A percentile compares a stretch with the other conserved stretches of the same genome.
These are phyloP conservation scores for Fusarium brachygibbosum DNA, from an alignment of 2,329 filamentous ascomycete genomes.

Conservation along the genomic window DNA sequence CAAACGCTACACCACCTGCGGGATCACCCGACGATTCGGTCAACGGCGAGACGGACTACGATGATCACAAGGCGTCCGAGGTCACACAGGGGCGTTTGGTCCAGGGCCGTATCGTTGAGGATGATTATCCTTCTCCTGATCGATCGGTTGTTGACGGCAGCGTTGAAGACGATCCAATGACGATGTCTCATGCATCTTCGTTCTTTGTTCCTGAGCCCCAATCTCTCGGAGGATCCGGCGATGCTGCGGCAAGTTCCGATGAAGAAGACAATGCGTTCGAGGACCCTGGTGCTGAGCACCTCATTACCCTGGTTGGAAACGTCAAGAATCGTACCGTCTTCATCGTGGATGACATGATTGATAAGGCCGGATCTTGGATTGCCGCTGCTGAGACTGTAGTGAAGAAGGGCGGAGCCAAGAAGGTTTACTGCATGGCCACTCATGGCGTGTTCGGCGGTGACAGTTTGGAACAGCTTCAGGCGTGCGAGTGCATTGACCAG, in stretches of 20 bases:
- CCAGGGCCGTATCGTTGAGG: constrained; percentile 95
- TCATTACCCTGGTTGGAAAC: constrained; percentile 97
- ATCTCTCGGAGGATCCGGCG: constrained; percentile 83
- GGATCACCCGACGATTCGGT: constrained; percentile 47
- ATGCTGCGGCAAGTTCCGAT: constrained; percentile 85
- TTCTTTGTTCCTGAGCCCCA: constrained; percentile 79
- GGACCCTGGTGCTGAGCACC: constrained; percentile 86
- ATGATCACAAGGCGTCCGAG: constrained; percentile 85
- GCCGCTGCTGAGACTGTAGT: constrained; percentile 96
- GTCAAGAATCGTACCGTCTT: constrained; percentile 90
- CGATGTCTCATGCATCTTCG: constrained; percentile 81
- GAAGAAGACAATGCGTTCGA: constrained; percentile 93
- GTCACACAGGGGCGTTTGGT: constrained; percentile 92
- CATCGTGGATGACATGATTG: constrained; percentile 99
- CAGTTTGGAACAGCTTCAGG: constrained; percentile 88
- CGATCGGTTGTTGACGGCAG: constrained; percentile 77
- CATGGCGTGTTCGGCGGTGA: constrained; percentile 95
- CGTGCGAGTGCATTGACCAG: constrained; percentile 91
- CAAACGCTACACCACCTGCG: constrained; percentile 41
- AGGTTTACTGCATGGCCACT: constrained; percentile 97
- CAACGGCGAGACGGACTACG: constrained; percentile 67
- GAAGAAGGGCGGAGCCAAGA: constrained; percentile 90
- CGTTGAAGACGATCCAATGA: constrained; percentile 85
- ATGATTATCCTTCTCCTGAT: constrained; percentile 86
- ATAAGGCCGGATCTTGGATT: constrained; percentile 97